Evolutionary conservation across 805 yeast species (phyloP), one percentile per base, ranked within the genome.

Genomic region (Zygosaccharomyces kombuchaensis): DNA sequence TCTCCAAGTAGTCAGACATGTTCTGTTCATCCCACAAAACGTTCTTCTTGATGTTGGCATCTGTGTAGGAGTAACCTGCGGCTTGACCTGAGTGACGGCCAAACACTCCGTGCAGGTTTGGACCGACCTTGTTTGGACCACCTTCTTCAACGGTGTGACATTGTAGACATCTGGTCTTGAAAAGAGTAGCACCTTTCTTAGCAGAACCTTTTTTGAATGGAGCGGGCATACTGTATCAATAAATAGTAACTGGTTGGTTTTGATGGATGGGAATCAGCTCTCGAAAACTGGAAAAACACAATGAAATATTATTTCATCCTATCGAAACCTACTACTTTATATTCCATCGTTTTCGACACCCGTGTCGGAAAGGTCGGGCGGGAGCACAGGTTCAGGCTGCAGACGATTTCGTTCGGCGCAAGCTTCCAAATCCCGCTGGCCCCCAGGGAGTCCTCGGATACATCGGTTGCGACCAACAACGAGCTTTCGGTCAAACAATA

Each of bases 71-170:
- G 82, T 75, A 93, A 58, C 98, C 99, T 48, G 73, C 84, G 65
- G 95, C 96, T 68, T 76, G 73, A 72, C 99, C 99, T 43, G 97
- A 85, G 58, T 76, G 70, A 78, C 99, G 88, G 67, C 95, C 95
- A 56, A 93, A 77, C 59, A 93, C 75, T 74, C 97, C 99, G 75
- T 87, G 85, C 71, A 93, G 84, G 75, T 91, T 93, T 69, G 99
- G 99, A 73, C 99, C 99, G 65, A 91, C 97, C 81, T 93, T 93
- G 86, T 91, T 82, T 61, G 97, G 91, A 55, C 96, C 98, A 67
- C 96, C 96, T 53, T 76, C 78, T 73, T 91, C 98, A 58, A 84
- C 83, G 64, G 98, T 91, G 84, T 93, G 99, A 74, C 99, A 93
- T 78, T 93, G 98, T 62, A 89, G 78, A 75, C 99, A 93, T 84